Evolutionary conservation across 805 yeast genomes (phyloP).

Genomic region (Suhomyces pyralidae): DNA sequence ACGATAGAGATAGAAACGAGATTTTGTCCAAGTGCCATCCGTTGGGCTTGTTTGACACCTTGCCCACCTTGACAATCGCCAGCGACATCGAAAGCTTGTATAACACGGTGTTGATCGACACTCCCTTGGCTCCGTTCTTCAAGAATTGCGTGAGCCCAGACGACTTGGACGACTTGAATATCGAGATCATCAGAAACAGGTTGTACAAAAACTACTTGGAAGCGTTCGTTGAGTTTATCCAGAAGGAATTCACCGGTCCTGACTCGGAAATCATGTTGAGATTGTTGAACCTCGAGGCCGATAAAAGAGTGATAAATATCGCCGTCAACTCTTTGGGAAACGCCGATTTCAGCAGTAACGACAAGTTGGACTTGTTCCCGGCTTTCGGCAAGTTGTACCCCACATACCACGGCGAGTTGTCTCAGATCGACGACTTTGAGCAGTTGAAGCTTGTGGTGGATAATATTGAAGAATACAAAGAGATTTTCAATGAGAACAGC

Average conservation of each 20-base stretch:
- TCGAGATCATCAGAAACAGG: conserved; percentile 89
- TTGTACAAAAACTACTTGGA: conserved; percentile 91
- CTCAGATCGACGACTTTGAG: conserved; percentile 82
- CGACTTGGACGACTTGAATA: conserved; percentile 91
- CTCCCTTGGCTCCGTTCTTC: conserved; percentile 97
- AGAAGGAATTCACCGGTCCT: conserved; percentile 62
- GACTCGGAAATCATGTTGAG: conserved; percentile 77
- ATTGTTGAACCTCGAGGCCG: conserved; percentile 87
- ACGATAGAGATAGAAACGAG: conserved; percentile 87
- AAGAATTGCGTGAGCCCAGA: conserved; percentile 82
- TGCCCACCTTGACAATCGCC: conserved; percentile 92
- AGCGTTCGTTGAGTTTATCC: conserved; percentile 71
- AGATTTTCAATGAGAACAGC: conserved; percentile 44
- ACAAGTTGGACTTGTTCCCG: conserved; percentile 72
- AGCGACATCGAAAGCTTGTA: conserved; percentile 93
- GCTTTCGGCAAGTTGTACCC: conserved; percentile 80
- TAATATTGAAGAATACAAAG: conserved; percentile 63
- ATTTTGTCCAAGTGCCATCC: conserved; percentile 92
- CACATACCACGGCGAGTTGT: conserved; percentile 57
- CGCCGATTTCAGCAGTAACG: conserved; percentile 72
- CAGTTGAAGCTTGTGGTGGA: conserved; percentile 66
- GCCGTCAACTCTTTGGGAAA: conserved; percentile 81
- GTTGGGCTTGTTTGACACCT: conserved; percentile 96
- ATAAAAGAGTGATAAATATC: conserved; percentile 89
- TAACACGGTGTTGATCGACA: conserved; percentile 88